These are phyloP conservation scores for Auricularia auricula-judae DNA, from an alignment of 768 basidiomycete genomes.

Conservation along the genomic window DNA sequence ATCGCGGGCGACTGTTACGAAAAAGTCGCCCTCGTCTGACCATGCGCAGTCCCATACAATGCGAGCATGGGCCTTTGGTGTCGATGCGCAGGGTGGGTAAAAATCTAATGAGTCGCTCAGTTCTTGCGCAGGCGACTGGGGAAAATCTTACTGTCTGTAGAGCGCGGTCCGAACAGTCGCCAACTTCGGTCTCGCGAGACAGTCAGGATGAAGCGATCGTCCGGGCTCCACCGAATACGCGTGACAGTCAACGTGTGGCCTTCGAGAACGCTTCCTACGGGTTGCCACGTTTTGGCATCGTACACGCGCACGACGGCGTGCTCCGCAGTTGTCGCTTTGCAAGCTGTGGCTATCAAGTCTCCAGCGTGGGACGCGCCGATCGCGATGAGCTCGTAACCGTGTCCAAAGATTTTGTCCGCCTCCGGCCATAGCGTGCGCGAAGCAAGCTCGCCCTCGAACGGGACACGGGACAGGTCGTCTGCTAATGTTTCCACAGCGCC, in stretches of 20 bases:
- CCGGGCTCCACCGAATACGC: constrained; percentile 77
- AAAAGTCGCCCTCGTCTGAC: constrained; percentile 63
- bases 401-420: constrained; percentile 91
- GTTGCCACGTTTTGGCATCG: constrained; percentile 59
- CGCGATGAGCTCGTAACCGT: constrained; percentile 92
- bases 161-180: constrained; percentile 56
- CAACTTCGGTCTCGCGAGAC: constrained; percentile 91
- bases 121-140: constrained; percentile 3
- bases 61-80: constrained; percentile 71
- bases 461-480: constrained; percentile 24
- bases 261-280: constrained; percentile 56
- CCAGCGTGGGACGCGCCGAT: constrained; percentile 64
- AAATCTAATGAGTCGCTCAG: constrained; percentile 26
- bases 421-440: constrained; percentile 92
- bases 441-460: constrained; percentile 87
- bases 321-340: constrained; percentile 76
- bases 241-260: constrained; percentile 91
- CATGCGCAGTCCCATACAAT: constrained; percentile 97
- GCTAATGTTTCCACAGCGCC: neutral
- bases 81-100: constrained; percentile 50
- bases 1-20: constrained; percentile 91
- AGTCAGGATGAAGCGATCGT: constrained; percentile 68
- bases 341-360: constrained; percentile 73
- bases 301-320: constrained; percentile 86
- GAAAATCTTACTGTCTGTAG: constrained; percentile 26